Evolutionary conservation across 78 protist genomes (phyloP), one percentile per base, ranked within the genome.

Genomic region (Cavenderia fasciculata): DNA sequence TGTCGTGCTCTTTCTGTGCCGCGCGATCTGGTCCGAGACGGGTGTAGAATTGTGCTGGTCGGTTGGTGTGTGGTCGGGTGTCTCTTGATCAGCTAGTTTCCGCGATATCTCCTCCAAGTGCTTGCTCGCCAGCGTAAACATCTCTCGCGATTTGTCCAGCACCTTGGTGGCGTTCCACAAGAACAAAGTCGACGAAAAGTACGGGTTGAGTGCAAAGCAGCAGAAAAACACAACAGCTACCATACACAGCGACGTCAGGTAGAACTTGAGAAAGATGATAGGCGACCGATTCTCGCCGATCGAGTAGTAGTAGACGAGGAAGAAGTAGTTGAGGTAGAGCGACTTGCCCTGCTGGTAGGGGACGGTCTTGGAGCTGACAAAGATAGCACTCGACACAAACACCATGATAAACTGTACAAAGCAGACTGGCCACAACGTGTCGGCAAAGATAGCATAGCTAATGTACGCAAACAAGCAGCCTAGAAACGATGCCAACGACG

Each of bases 101-200:
- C 72, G 7, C 11, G 59, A 38, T 38, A 54, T 73, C 11, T 38
- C 21, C 18, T 73, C 82, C 36, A 73, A 54, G 16, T 73, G 69
- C 18, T 51, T 73, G 21, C 36, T 51, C 1, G 57, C 61, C 0
- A 40, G 11, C 10, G 44, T 27, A 23, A 82, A 43, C 23, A 82
- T 12, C 33, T 82, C 68, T 33, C 78, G 34, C 12, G 54, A 23
- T 0, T 27, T 82, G 19, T 59, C 44, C 18, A 82, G 5, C 10
- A 43, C 23, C 16, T 56, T 49, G 25, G 31, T 14, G 33, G 56
- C 16, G 1, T n/a, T 19, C 27, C 43, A 10, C 7, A 82, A 27
- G 27, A 41, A 82, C 4, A 66, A n/a, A 3, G 47, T 43, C 7
- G 70, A 56, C 1, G 59, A 18, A 34, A 82, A 82, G 27, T 65